phyloP scores from a whole-genome alignment of 148 eudicot species.

The Cornus kousa region DNA sequence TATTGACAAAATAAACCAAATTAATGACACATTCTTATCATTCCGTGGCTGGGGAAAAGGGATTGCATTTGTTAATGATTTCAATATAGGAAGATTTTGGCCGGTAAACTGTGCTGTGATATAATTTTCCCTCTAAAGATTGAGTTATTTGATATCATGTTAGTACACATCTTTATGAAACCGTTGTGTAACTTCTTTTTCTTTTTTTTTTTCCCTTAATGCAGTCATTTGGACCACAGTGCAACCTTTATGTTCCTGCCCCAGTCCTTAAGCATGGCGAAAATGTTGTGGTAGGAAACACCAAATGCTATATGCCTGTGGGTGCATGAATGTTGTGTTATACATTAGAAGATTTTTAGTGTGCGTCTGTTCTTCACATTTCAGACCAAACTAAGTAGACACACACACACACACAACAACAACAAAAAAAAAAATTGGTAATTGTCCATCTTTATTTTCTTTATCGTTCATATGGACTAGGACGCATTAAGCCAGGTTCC shows the following conservation, averaged over 20 bases:
- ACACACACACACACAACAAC: no score
- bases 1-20: slow-evolving; percentile 39
- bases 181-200: no score
- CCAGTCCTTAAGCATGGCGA: slow-evolving; percentile 66
- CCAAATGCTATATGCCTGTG: not conserved
- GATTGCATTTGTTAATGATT: slow-evolving; percentile 69
- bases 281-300: slow-evolving; percentile 62
- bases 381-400: no score
- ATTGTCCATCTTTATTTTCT: no score
- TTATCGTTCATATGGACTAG: no score
- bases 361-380: no score
- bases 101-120: slow-evolving; percentile 44
- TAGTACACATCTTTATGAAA: not conserved
- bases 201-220: slow-evolving; percentile 11
- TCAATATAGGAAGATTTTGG: slow-evolving; percentile 91
- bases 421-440: no score
- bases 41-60: slow-evolving; percentile 94
- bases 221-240: slow-evolving; percentile 86
- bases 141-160: not conserved
- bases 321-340: no score
- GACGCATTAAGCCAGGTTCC: no score
- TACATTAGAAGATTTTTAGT: no score
- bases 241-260: slow-evolving; percentile 91
- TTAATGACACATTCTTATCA: slow-evolving; percentile 70
- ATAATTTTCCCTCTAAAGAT: not conserved